phyloP scores from a whole-genome alignment of 2,329 filamentous ascomycete genomes.

The Aspergillus nomiae region DNA sequence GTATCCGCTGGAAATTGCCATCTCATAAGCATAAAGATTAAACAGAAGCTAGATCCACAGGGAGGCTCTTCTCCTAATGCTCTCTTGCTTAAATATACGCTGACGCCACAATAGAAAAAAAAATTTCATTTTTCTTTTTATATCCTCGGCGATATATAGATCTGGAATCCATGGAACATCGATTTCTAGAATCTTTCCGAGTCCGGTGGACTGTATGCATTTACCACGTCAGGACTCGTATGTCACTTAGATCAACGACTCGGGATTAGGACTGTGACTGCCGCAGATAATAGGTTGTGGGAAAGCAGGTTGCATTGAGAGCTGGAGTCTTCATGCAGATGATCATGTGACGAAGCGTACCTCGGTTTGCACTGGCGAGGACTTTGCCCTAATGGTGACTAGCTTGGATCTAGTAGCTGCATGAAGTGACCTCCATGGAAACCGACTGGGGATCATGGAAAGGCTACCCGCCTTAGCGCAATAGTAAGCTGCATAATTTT shows the following conservation, averaged over 20 bases:
- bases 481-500: not conserved
- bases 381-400: not conserved
- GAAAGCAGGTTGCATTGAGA: not conserved
- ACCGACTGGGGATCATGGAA: no score
- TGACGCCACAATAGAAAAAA: accelerated
- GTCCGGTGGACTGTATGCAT: no score
- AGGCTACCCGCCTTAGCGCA: not conserved
- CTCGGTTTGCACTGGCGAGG: not conserved
- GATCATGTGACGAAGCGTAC: not conserved
- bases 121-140: no score
- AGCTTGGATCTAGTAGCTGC: not conserved
- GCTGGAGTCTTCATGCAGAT: not conserved
- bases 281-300: no score
- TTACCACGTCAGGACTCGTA: not conserved
- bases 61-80: no score
- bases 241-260: not conserved
- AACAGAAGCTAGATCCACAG: no score
- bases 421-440: not conserved
- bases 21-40: no score
- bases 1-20: no score
- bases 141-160: no score
- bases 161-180: no score
- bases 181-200: no score
- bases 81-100: no score
- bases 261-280: not conserved